Base-by-base conservation (phyloP, 148 eudicot genomes). In the Rhododendron molle region DNA sequence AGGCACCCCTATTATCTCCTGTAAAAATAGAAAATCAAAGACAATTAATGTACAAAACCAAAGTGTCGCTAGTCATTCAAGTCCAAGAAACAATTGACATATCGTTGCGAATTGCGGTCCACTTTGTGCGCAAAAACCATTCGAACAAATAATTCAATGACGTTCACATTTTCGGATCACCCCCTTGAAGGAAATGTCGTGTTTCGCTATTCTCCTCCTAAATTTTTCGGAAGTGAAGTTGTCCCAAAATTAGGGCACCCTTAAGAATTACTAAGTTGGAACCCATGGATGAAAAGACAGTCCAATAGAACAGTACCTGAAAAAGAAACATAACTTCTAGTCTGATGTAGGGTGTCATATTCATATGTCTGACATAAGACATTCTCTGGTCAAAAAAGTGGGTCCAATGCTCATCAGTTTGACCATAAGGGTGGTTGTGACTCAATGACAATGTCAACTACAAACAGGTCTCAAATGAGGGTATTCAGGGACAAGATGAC, bases 401-500 rank as follows among this genome's bases (percentile, higher is more conserved):
- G 54, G 54, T 78, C 81, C 81, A 47, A 78, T 47, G 16, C 54
- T 23, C 52, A 78, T 14, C 5, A 7, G 52, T 77, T 77, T 78
- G 81, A 78, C 81, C 54, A 43, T 1, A 69, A 9, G 32, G 54
- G 54, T 78, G 32, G 49, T 78, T 43, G 81, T 46, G 20, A 12
- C 32, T 46, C 81, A 78, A 11, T 18, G 20, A 77, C 80, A 40
- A 77, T 21, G 80, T 77, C 80, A 77, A 77, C 80, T 43, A 43
- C 47, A 44, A 78, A 78, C 32, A 3, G 7, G 52, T 78, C 54
- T 78, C 44, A 34, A 44, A 23, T 78, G 52, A 78, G 49, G 81
- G 18, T 78, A 46, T 78, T 78, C 46, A 78, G 56, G 54, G 32
- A 78, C 54, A 46, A 78, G 13, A 46, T 44, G 81, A 50, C 81